A percentile compares a stretch with the other conserved stretches of the same genome.
These are phyloP conservation scores for barrel medic (Medicago truncatula) DNA, from an alignment of 306 rosid genomes.

Conservation along the genomic window MtrunA17r5.0-ANR NC_053044.1:41117501-41118000, in stretches of 20 bases:
- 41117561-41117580: constrained; percentile 53
- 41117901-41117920: constrained; percentile 12
- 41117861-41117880: not conserved
- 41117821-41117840: not conserved
- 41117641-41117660: constrained; percentile 25
- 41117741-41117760: constrained; percentile 15
- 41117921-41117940: not conserved
- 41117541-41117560: constrained; percentile 32
- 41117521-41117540: constrained; percentile 31
- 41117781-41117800: not conserved
- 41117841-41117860: not conserved
- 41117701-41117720: constrained; percentile 27
- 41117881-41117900: constrained; percentile 4
- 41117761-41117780: constrained; percentile 4
- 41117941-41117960: not conserved
- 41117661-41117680: constrained; percentile 34
- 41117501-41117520: constrained; percentile 56
- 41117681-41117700: constrained; percentile 34
- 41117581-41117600: constrained; percentile 40
- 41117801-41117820: constrained; percentile 6
- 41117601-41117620: constrained; percentile 26
- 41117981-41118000: too few relatives aligned
- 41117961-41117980: not conserved
- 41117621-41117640: constrained; percentile 37
- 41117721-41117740: not conserved